Evolutionary conservation across 441 rosid genomes (phyloP), one percentile per base, ranked within the genome.

Genomic region (Pelargonium citronellum): DNA sequence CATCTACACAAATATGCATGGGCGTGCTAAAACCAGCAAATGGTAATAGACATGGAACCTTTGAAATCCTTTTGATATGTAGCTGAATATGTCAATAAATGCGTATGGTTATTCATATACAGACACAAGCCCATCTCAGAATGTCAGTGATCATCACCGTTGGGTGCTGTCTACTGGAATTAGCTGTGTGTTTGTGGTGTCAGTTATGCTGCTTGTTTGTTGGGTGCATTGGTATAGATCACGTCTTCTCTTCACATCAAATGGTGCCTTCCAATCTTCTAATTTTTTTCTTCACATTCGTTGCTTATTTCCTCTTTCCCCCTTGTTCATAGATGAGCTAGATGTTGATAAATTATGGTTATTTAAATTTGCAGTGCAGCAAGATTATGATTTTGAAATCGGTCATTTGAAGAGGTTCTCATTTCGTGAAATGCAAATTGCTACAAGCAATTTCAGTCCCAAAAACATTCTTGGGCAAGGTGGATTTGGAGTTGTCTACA

Each of bases 391-490:
- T 74, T 86, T 89, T 80, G 91, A 93, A 30, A 85, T 89, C 17
- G 96, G 90, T 39, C 95, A 91, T 73, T 63, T 91, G 69, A 89
- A 83, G 87, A 84, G 96, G 82, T 93, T 93, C 80, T 79, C 89
- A 22, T 87, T 83, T 67, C 91, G 95, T 3, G 95, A 91, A 71
- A 77, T 93, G 78, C 96, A 88, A 81, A 67, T 69, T 15, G 98
- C 97, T 4, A 93, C 98, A 0, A 72, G 79, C 75, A 86, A 88
- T 73, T 93, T 91, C 65, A 89, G 85, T 82, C 73, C 82, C 39
- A 91, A 85, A 75, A 91, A 87, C 82, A 85, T 91, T 64, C 69
- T 93, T 0, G 97, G 98, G 71, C 96, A 88, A 78, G 97, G 98
- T 67, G 98, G 98, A 5, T 93, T 81, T 65, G 97, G 98, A 19